Percentiles rank a stretch among this genome's conserved stretches.
Conservation (phyloP, 2,329 filamentous ascomycete species). For the Epichloe glyceriae region DNA sequence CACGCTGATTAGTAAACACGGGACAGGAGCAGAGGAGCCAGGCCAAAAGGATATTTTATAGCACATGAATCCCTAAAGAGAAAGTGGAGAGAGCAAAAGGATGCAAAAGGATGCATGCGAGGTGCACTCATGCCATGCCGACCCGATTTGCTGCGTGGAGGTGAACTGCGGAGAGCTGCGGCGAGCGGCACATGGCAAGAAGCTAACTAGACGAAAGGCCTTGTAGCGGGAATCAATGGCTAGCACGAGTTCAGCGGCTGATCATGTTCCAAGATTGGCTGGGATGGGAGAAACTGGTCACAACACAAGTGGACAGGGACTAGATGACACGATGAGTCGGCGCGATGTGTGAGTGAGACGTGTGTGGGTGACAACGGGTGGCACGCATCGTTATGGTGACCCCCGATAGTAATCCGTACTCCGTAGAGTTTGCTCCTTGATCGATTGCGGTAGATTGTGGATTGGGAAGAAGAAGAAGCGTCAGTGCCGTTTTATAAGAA, state of each 20-base stretch:
- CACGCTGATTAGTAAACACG: slow-evolving; percentile 5
- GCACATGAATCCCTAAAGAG: not conserved
- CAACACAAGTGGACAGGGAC: slow-evolving; percentile 13
- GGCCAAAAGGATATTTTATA: slow-evolving; percentile 13
- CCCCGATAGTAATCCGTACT: not conserved
- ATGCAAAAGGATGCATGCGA: not conserved
- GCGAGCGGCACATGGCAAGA: not conserved
- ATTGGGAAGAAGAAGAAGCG: too few species aligned
- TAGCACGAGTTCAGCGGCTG: slow-evolving; percentile 28
- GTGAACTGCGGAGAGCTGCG: not conserved
- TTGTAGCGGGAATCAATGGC: slow-evolving; percentile 9
- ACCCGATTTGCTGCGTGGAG: not conserved
- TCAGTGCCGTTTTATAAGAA: too few species aligned
- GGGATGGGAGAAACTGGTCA: slow-evolving; percentile 16
- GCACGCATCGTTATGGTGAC: not conserved
- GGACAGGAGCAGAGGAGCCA: slow-evolving; percentile 6
- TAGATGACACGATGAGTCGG: slow-evolving; percentile 6
- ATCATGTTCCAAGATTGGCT: slow-evolving; percentile 41
- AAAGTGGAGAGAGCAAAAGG: not conserved
- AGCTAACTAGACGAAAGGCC: slow-evolving; percentile 2
- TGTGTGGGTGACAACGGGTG: not conserved
- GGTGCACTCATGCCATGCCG: not conserved
- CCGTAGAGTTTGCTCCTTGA: too few species aligned
- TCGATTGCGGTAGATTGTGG: too few species aligned
- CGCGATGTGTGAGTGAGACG: not conserved